Base-by-base conservation (phyloP, 2,329 filamentous ascomycete species). In the Paecilomyces sp. region DNA sequence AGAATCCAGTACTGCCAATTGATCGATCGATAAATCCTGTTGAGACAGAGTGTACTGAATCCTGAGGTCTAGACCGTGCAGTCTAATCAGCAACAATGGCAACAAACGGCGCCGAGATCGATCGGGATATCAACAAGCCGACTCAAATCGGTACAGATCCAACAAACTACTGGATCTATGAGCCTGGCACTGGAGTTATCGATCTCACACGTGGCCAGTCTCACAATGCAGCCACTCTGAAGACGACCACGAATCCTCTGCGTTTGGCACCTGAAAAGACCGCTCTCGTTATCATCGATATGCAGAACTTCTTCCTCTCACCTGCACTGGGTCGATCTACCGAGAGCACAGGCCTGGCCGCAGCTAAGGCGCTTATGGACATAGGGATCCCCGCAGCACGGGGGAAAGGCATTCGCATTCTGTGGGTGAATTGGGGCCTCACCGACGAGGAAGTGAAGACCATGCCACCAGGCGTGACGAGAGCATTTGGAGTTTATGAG, bases 371-470 rank as follows among this genome's bases (percentile, higher is more conserved):
- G 36, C 71, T 82, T 0, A 70, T 83, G 18, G 64, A 74, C 55
- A 73, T 75, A 33, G 77, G 74, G 4, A 76, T 81, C 24, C 78
- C 78, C 7, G 77, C 76, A 36, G 83, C 82, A 41, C 73, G 83
- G 53, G 73, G 77, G 58, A 74, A 75, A n/a, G 82, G 79, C 1
- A 77, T 85, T 57, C 66, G 74, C 66, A 65, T 83, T 22, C 69
- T 84, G 22, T 83, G 81, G 80, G 72, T 84, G 52, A 85, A 83
- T 65, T 86, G 83, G 84, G 83, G 83, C 2, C 72, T 86, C 41
- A 82, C 76, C 0, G 78, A 83, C n/a, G 64, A 71, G 18, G 83
- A 85, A 63, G 66, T 85, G 13, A 65, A 66, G 2, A 67, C 62
- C 2, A 80, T 86, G 74, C 83, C 83, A 6, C 80, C 83, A 7